Evolutionary conservation across 108 stramenopile genomes (phyloP).

Genomic region (Tribonema minus): DNA sequence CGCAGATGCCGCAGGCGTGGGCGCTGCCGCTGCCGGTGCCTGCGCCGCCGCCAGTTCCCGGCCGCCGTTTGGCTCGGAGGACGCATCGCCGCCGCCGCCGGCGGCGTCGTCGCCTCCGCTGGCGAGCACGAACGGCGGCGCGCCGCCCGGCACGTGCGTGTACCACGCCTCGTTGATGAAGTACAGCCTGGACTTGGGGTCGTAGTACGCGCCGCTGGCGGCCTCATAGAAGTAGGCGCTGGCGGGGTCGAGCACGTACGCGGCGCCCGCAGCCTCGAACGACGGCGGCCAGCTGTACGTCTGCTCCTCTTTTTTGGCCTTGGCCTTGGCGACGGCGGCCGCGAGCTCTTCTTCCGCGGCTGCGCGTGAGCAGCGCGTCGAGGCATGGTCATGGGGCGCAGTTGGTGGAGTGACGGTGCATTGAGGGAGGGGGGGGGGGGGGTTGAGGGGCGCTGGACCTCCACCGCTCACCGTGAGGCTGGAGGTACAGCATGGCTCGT

Average conservation of each 20-base stretch:
- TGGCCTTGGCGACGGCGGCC: background rate
- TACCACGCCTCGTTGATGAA: slow-evolving; percentile 29
- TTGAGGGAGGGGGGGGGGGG: too few species aligned
- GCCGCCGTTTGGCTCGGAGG: too few species aligned
- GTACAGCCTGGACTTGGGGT: slow-evolving; percentile 37
- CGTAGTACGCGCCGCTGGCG: slow-evolving; percentile 25
- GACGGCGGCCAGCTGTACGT: slow-evolving; percentile 11
- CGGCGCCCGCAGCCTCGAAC: slow-evolving; percentile 24
- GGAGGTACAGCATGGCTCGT: too few species aligned
- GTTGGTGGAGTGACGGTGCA: too few species aligned
- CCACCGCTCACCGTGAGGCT: too few species aligned
- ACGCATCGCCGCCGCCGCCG: background rate
- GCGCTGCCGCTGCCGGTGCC: background rate
- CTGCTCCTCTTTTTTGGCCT: background rate
- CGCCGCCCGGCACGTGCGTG: slow-evolving; percentile 1
- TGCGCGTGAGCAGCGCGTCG: background rate
- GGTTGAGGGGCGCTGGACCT: too few species aligned
- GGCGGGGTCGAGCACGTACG: slow-evolving; percentile 27
- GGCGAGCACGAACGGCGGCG: slow-evolving; percentile 13
- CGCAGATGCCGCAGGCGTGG: background rate
- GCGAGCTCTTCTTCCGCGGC: background rate
- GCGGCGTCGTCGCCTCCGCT: background rate
- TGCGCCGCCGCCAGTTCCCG: background rate
- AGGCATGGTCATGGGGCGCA: background rate
- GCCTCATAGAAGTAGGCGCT: slow-evolving; percentile 44